Evolutionary conservation across 1,139 yeast genomes (phyloP), one percentile per base, ranked within the genome.

Genomic region (Citeromyces hawaiiensis): DNA sequence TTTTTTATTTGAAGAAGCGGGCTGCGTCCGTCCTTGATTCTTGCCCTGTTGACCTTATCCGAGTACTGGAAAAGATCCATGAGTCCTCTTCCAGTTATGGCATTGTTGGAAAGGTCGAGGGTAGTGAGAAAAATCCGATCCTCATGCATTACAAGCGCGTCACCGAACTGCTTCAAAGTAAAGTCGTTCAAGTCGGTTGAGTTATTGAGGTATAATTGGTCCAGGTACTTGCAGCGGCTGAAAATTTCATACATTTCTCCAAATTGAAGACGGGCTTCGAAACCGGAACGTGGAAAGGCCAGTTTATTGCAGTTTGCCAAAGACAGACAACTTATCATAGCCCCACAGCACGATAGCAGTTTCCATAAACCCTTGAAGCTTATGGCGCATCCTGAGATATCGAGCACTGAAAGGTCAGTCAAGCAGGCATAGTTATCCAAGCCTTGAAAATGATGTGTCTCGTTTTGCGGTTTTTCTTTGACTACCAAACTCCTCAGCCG

Each of bases 41-140:
- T 34, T 34, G 19, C 16, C 15, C 25, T 18, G 15, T 6, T 34
- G 36, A 19, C 13, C 25, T 17, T 23, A 6, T 34, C n/a, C 15
- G 36, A 23, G 15, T 34, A 34, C 36, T 34, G 36, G 9, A 52
- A 51, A 29, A 52, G 36, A 3, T 45, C 46, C 14, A 47, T 19
- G 2, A 52, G 16, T 2, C 54, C 52, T 17, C 46, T 43, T 2
- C 51, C 51, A 3, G 48, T 45, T 5, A 52, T 43, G 15, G 43
- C 45, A 39, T 50, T 52, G 15, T 40, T 25, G 10, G 56, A 50
- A 2, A 52, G 33, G 31, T 50, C 46, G 14, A 52, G 37, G 5
- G 15, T 15, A 6, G 40, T 33, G 17, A 52, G 32, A 3, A 40
- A 33, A 3, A 21, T 32, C n/a, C 47, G 47, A 4, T 19, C 23